A percentile compares a stretch with the other conserved stretches of the same genome.
Conservation (phyloP, 176 grass and related monocot species). For the Ensete ventricosum region DNA sequence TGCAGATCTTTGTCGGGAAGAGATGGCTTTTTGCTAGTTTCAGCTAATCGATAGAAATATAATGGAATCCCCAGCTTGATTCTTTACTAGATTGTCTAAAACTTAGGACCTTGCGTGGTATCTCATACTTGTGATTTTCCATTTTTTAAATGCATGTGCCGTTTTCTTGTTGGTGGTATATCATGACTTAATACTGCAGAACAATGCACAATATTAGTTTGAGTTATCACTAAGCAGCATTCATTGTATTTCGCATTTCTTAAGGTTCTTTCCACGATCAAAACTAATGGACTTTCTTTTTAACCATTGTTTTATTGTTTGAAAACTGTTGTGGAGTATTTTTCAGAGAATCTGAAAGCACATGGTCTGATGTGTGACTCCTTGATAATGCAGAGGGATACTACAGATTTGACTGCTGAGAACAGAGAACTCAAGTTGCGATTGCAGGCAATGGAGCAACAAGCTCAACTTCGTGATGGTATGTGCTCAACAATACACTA, state of each 20-base stretch:
- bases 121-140: no score
- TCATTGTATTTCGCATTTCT: neutral
- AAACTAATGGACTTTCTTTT: neutral
- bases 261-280: neutral
- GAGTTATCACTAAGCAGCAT: neutral
- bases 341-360: neutral
- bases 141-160: no score
- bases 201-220: no score
- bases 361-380: neutral
- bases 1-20: no score
- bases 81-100: no score
- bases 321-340: no score
- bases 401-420: conserved; percentile 70
- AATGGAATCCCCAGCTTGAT: no score
- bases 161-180: no score
- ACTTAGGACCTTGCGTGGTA: no score
- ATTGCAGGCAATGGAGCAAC: conserved; percentile 91
- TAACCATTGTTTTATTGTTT: neutral
- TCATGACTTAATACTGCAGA: no score
- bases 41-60: no score
- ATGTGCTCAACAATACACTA: conserved; percentile 6
- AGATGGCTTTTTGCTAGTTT: no score
- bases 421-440: conserved; percentile 93
- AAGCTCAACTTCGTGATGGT: conserved; percentile 98
- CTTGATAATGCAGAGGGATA: conserved; percentile 65